phyloP scores from a whole-genome alignment of 768 basidiomycete species.

The Termitomyces sp. region DNA sequence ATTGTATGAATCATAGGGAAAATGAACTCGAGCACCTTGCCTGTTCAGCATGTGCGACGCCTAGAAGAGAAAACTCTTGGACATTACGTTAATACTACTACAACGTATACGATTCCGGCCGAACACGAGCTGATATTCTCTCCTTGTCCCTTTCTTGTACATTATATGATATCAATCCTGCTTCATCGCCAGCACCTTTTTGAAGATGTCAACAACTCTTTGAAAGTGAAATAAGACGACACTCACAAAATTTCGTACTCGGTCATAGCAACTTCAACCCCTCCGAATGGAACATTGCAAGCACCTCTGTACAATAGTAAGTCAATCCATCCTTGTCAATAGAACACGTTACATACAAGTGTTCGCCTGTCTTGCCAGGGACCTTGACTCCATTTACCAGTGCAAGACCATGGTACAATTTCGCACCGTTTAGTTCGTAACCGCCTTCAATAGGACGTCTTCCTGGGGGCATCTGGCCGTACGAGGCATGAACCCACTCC shows the following conservation, averaged over 20 bases:
- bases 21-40: conserved; percentile 51
- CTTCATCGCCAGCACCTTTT: conserved; percentile 33
- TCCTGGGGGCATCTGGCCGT: conserved; percentile 55
- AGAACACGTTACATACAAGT: conserved; percentile 44
- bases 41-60: conserved; percentile 58
- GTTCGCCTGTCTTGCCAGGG: conserved; percentile 72
- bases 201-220: background rate
- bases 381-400: conserved; percentile 46
- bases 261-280: conserved; percentile 32
- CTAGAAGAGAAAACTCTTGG: conserved; percentile 30
- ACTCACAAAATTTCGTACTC: conserved; percentile 49
- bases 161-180: conserved; percentile 2
- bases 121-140: background rate
- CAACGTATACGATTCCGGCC: background rate
- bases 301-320: conserved; percentile 28
- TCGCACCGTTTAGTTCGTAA: conserved; percentile 63
- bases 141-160: background rate
- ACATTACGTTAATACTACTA: background rate
- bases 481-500: conserved; percentile 66
- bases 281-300: conserved; percentile 42
- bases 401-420: conserved; percentile 66
- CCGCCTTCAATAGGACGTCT: conserved; percentile 65
- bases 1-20: conserved; percentile 25
- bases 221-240: background rate
- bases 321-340: background rate